These are phyloP conservation scores for Cutaneotrichosporon spelunceum DNA, from an alignment of 1,284 basidiomycete genomes.

Conservation along the genomic window DNA sequence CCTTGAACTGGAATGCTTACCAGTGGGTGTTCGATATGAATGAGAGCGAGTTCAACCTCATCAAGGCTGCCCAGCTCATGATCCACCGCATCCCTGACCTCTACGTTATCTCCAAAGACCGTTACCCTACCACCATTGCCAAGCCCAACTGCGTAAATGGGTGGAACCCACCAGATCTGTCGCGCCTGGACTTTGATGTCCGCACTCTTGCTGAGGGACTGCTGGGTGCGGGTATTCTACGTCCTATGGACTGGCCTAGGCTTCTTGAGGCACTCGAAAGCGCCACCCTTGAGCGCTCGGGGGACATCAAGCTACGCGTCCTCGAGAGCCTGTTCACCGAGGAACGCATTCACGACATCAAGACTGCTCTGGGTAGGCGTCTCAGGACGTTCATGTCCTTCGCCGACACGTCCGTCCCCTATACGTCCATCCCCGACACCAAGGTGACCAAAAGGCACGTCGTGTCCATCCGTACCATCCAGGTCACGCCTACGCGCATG, in stretches of 20 bases:
- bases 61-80: conserved; percentile 26
- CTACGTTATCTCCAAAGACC: background rate
- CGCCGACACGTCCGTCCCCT: no score
- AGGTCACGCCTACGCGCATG: conserved; percentile 49
- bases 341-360: conserved; percentile 39
- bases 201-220: conserved; percentile 48
- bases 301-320: conserved; percentile 36
- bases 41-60: conserved; percentile 11
- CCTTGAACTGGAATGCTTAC: conserved; percentile 44
- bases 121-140: background rate
- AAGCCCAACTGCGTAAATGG: background rate
- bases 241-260: conserved; percentile 30
- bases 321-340: conserved; percentile 45
- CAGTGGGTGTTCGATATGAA: conserved; percentile 37
- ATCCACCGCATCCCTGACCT: background rate
- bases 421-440: background rate
- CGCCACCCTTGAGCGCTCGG: conserved; percentile 15
- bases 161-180: conserved; percentile 29
- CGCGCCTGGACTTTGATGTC: conserved; percentile 31
- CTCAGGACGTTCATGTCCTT: background rate
- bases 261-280: conserved; percentile 29
- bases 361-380: background rate
- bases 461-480: conserved; percentile 43
- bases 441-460: conserved; percentile 34
- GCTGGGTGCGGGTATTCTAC: conserved; percentile 44